These are phyloP conservation scores for Trapa bicornis DNA, from an alignment of 345 rosid genomes.

Conservation along the genomic window DNA sequence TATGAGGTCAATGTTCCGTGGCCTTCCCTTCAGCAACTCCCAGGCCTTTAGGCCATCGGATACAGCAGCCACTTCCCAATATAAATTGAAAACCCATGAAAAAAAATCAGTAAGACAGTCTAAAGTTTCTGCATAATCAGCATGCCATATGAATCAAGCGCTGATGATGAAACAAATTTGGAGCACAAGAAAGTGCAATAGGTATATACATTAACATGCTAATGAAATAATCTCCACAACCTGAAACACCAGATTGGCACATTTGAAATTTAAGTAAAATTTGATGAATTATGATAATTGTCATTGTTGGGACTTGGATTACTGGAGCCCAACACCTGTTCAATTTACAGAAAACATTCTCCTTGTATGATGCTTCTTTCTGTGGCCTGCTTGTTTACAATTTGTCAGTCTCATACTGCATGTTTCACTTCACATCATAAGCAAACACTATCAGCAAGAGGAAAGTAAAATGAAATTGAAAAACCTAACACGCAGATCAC, in stretches of 20 bases:
- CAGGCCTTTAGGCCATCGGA: conserved; percentile 94
- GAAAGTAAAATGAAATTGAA: not conserved
- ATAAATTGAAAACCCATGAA: conserved; percentile 3
- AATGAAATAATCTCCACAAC: not conserved
- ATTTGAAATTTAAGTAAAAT: not conserved
- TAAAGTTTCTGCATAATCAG: not conserved
- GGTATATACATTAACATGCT: not conserved
- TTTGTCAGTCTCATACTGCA: not conserved
- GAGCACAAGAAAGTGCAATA: not conserved
- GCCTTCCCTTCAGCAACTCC: conserved; percentile 68
- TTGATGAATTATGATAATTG: not conserved
- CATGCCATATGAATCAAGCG: not conserved
- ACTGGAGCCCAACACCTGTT: not conserved
- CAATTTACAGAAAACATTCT: not conserved
- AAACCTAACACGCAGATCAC: not conserved
- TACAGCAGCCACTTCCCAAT: conserved; percentile 53
- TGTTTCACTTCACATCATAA: not conserved
- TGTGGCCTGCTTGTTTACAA: not conserved
- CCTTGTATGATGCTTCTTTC: not conserved
- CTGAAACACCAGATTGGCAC: not conserved
- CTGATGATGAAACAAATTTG: not conserved
- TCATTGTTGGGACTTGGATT: not conserved
- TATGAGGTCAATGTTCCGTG: conserved; percentile 56
- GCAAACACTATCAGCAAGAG: not conserved
- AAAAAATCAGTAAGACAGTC: not conserved